These are phyloP conservation scores for Cylindrotheca fusiformis DNA, from an alignment of 108 stramenopile species.

Conservation along the genomic window DNA sequence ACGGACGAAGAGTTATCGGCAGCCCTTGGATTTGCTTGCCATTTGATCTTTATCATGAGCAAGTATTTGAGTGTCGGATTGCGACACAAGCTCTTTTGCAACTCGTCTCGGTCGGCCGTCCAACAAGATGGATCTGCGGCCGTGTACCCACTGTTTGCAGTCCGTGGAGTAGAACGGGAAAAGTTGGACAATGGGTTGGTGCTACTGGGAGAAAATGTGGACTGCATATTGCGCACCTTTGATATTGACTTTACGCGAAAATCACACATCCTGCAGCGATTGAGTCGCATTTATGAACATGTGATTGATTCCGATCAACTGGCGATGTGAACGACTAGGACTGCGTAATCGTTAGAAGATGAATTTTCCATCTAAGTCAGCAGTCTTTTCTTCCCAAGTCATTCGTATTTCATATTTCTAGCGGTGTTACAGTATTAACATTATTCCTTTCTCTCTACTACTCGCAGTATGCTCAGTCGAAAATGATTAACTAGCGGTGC, in stretches of 20 bases:
- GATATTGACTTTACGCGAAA: constrained; percentile 19
- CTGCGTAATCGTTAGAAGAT: too few species aligned
- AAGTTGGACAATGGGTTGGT: constrained; percentile 67
- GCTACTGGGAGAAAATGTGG: constrained; percentile 72
- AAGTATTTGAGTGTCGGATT: constrained; percentile 81
- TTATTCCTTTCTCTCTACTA: too few species aligned
- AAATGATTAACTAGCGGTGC: background rate
- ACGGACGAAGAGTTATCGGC: constrained; percentile 81
- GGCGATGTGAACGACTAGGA: too few species aligned
- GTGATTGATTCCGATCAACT: too few species aligned
- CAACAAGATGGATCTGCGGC: constrained; percentile 29
- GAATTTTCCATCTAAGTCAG: too few species aligned
- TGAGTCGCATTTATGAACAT: constrained; percentile 21
- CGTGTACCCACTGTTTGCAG: constrained; percentile 71
- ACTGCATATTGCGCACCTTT: constrained; percentile 54
- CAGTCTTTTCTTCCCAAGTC: too few species aligned
- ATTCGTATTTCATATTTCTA: too few species aligned
- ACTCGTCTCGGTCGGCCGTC: constrained; percentile 77
- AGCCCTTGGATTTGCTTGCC: constrained; percentile 78
- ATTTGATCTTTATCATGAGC: constrained; percentile 66
- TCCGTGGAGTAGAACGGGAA: constrained; percentile 68
- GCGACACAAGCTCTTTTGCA: constrained; percentile 78
- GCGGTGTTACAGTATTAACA: too few species aligned
- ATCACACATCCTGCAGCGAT: constrained; percentile 28
- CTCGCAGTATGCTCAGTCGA: too few species aligned